Evolutionary conservation across 148 eudicot species (phyloP).

Genomic region (Bassia scoparia): DNA sequence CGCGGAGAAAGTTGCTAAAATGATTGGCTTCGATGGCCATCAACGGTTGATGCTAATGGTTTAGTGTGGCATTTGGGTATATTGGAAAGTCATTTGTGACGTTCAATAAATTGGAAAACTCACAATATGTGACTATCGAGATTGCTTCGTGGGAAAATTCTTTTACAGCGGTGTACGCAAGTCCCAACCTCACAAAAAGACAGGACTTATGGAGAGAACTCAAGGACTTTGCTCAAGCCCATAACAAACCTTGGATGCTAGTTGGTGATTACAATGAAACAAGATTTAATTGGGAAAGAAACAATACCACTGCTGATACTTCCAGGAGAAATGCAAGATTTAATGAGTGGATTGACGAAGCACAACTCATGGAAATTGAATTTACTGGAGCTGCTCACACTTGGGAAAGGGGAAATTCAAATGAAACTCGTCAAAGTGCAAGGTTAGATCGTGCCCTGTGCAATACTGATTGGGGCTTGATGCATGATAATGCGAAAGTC

Average conservation of each 20-base stretch:
- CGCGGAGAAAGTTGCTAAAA: not conserved
- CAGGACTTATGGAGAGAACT: not conserved
- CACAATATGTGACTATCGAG: not conserved
- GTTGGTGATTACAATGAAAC: not conserved
- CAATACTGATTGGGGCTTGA: not conserved
- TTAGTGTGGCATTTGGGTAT: not conserved
- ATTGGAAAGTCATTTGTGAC: not conserved
- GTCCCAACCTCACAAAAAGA: not conserved
- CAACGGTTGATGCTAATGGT: not conserved
- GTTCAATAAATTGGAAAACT: not conserved
- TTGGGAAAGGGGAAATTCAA: too few relatives aligned
- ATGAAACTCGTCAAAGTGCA: not conserved
- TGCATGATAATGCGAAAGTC: not conserved
- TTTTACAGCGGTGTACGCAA: not conserved
- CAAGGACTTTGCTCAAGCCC: not conserved
- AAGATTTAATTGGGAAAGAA: not conserved
- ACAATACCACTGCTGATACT: not conserved
- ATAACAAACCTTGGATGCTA: not conserved
- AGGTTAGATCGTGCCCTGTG: not conserved
- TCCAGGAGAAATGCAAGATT: not conserved
- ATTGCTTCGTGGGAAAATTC: not conserved
- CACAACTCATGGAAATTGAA: not conserved
- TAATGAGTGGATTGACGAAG: not conserved
- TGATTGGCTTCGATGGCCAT: not conserved
- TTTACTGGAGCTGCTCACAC: too few relatives aligned